A percentile compares a stretch with the other conserved stretches of the same genome.
Evolutionary conservation across 495 filamentous ascomycete species (phyloP).

Genomic region (Podospora fimiseda): DNA sequence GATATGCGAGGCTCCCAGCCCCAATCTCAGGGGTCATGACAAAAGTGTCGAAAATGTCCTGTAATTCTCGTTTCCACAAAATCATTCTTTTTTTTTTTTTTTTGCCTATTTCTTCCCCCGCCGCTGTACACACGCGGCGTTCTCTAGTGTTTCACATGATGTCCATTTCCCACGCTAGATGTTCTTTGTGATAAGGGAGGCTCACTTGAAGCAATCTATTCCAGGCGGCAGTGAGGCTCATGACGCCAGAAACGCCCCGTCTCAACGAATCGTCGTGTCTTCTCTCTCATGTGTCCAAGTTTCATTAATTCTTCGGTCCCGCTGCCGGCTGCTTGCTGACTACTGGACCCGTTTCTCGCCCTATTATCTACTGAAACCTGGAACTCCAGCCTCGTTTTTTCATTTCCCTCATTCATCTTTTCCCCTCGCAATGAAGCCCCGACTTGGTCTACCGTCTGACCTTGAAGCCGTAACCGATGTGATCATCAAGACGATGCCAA

Average conservation of each 20-base stretch:
- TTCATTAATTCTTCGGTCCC: background rate
- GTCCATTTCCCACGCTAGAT: background rate
- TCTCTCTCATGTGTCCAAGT: background rate
- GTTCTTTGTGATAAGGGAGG: background rate
- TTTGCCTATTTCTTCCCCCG: background rate
- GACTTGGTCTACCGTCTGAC: slow-evolving; percentile 22
- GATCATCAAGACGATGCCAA: slow-evolving; percentile 31
- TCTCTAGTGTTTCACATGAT: slow-evolving; percentile 8
- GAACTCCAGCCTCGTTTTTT: background rate
- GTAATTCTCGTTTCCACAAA: too few relatives aligned
- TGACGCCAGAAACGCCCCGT: too few relatives aligned
- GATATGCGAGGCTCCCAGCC: background rate
- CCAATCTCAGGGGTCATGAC: too few relatives aligned
- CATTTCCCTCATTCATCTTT: background rate
- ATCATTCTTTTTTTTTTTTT: background rate
- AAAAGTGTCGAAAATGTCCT: too few relatives aligned
- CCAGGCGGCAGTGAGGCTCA: background rate
- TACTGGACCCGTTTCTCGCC: background rate
- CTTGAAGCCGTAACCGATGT: slow-evolving; percentile 30
- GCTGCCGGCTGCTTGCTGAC: background rate
- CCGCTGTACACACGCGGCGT: background rate
- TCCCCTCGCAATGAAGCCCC: slow-evolving; percentile 18
- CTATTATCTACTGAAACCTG: too few relatives aligned
- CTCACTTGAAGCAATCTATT: background rate
- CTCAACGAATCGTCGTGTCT: background rate